A percentile compares a stretch with the other conserved stretches of the same genome.
Evolutionary conservation across 129 eudicot genomes (phyloP).

Genomic region (Pittosporum tobira): DNA sequence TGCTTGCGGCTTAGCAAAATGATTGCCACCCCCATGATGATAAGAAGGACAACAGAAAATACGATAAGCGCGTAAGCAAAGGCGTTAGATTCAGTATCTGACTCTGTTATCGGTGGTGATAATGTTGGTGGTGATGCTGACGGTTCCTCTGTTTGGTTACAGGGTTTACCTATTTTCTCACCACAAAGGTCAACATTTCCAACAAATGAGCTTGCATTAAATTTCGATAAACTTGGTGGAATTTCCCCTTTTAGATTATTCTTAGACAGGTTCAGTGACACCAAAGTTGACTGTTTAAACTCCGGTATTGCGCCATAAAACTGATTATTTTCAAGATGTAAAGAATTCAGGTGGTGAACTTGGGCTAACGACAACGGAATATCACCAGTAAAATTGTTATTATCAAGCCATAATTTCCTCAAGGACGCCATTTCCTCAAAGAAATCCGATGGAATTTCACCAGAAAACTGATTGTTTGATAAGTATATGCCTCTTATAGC

Average conservation of each 20-base stretch:
- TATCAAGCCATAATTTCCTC: conserved; percentile 35
- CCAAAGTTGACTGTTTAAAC: conserved; percentile 14
- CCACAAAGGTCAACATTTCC: conserved; percentile 40
- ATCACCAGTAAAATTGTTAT: conserved; percentile 29
- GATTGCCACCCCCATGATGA: conserved; percentile 33
- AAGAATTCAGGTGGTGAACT: conserved; percentile 9
- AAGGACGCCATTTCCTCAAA: conserved; percentile 18
- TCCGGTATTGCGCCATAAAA: conserved; percentile 35
- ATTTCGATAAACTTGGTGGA: conserved; percentile 20
- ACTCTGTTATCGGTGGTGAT: background rate
- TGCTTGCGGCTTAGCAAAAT: conserved; percentile 20
- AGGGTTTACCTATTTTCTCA: conserved; percentile 4
- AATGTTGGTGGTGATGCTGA: background rate
- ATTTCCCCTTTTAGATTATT: conserved; percentile 32
- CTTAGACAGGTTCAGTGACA: conserved; percentile 18
- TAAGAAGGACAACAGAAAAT: conserved; percentile 16
- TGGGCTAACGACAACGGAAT: conserved; percentile 30
- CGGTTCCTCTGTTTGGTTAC: conserved; percentile 6
- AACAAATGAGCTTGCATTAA: conserved; percentile 14
- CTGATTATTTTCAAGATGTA: conserved; percentile 35
- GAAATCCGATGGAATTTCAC: conserved; percentile 28
- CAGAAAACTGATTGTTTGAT: conserved; percentile 30
- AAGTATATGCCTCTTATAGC: conserved; percentile 27
- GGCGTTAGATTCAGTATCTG: background rate
- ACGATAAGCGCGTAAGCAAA: conserved; percentile 19